Conservation (phyloP, 2,329 filamentous ascomycete species). For the Calonectria multiphialidica region DNA sequence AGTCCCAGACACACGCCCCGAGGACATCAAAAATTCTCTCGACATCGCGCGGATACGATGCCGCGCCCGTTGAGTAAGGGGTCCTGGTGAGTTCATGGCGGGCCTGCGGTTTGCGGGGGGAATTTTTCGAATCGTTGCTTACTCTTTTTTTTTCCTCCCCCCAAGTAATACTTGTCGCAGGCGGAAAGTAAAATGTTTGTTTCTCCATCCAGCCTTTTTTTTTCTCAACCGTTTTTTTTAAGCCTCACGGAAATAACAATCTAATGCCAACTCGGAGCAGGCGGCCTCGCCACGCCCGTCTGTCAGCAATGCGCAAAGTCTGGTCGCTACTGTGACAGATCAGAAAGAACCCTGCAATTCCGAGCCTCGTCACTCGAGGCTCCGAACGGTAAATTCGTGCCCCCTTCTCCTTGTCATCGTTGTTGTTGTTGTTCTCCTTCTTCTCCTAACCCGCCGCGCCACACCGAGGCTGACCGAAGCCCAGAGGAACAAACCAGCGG, state of each 20-base stretch:
- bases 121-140: background rate
- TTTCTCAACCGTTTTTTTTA: background rate
- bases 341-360: conserved; percentile 34
- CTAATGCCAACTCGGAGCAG: conserved; percentile 36
- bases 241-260: background rate
- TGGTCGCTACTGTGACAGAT: conserved; percentile 50
- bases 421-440: no score
- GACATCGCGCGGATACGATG: conserved; percentile 26
- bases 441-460: background rate
- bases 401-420: background rate
- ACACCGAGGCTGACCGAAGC: background rate
- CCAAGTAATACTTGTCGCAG: conserved; percentile 52
- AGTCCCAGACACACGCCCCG: background rate
- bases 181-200: conserved; percentile 52
- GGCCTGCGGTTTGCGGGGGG: background rate
- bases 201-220: background rate
- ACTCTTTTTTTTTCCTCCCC: background rate
- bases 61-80: conserved; percentile 38
- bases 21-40: background rate
- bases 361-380: background rate
- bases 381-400: background rate
- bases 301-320: conserved; percentile 48
- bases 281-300: conserved; percentile 47
- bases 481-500: conserved; percentile 1
- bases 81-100: conserved; percentile 27